Percentiles rank a stretch among this genome's conserved stretches.
phyloP scores from a whole-genome alignment of 768 basidiomycete genomes.

The Leucocoprinus sp. region DNA sequence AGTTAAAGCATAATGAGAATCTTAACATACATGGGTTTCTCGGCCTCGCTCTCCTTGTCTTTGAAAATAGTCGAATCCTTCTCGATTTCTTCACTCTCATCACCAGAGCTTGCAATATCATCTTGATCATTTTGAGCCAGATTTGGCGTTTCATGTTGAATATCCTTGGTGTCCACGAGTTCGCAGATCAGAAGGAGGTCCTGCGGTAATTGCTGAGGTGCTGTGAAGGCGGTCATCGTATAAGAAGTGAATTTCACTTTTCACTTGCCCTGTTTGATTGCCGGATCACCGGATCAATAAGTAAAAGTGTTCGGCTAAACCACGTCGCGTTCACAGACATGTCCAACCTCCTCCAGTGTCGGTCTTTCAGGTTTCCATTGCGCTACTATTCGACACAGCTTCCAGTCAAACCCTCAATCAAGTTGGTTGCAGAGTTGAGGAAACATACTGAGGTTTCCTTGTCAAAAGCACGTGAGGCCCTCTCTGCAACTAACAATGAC shows the following conservation, averaged over 20 bases:
- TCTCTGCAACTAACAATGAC: constrained; percentile 65
- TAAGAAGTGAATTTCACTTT: constrained; percentile 5
- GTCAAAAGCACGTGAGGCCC: constrained; percentile 82
- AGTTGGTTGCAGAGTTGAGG: constrained; percentile 80
- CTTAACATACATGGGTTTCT: constrained; percentile 15
- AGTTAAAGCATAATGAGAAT: constrained; percentile 8
- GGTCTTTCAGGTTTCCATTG: not conserved
- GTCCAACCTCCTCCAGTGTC: constrained; percentile 15
- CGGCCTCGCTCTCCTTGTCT: constrained; percentile 26
- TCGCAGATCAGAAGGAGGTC: constrained; percentile 70
- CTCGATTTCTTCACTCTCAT: constrained; percentile 62
- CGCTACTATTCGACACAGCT: constrained; percentile 41
- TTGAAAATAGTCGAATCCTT: constrained; percentile 37
- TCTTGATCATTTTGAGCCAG: constrained; percentile 27
- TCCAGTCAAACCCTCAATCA: constrained; percentile 51
- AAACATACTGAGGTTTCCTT: constrained; percentile 78
- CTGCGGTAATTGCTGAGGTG: constrained; percentile 57
- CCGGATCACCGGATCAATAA: constrained; percentile 14
- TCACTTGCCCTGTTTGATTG: constrained; percentile 12
- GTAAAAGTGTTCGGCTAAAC: constrained; percentile 11
- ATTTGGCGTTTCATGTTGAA: not conserved
- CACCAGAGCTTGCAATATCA: constrained; percentile 45
- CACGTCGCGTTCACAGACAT: constrained; percentile 15
- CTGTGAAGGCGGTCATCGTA: constrained; percentile 43
- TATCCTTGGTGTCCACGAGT: constrained; percentile 38